Conservation (phyloP, 108 stramenopile species). For the Skeletonema costatum region DNA sequence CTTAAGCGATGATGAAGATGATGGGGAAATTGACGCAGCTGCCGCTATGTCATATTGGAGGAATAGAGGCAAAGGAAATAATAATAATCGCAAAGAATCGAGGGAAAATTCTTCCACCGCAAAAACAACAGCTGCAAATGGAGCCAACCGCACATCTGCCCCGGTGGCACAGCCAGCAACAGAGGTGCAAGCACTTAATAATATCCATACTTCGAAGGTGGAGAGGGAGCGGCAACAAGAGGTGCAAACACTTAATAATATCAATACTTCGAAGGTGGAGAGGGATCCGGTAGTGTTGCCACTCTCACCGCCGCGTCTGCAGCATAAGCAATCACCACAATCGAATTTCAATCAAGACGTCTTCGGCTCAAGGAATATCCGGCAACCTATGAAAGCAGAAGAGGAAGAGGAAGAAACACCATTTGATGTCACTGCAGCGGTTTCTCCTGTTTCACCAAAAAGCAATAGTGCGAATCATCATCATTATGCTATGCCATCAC, state of each 20-base stretch:
- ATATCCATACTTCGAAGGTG: background rate
- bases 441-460: background rate
- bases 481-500: background rate
- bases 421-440: background rate
- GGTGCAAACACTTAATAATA: background rate
- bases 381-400: background rate
- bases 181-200: background rate
- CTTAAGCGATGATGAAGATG: background rate
- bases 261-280: background rate
- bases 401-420: background rate
- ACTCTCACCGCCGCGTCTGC: background rate
- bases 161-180: background rate
- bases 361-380: background rate
- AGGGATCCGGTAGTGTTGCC: background rate
- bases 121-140: background rate
- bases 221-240: background rate
- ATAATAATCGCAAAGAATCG: background rate
- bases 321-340: background rate
- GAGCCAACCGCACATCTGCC: background rate
- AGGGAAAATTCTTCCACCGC: background rate
- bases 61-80: background rate
- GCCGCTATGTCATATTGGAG: background rate
- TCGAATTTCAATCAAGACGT: background rate
- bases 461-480: background rate
- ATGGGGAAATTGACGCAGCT: conserved; percentile 1